A percentile compares a stretch with the other conserved stretches of the same genome.
Evolutionary conservation across 192 early-diverging fungal species (phyloP).

Genomic region (Phlyctochytrium planicorne): DNA sequence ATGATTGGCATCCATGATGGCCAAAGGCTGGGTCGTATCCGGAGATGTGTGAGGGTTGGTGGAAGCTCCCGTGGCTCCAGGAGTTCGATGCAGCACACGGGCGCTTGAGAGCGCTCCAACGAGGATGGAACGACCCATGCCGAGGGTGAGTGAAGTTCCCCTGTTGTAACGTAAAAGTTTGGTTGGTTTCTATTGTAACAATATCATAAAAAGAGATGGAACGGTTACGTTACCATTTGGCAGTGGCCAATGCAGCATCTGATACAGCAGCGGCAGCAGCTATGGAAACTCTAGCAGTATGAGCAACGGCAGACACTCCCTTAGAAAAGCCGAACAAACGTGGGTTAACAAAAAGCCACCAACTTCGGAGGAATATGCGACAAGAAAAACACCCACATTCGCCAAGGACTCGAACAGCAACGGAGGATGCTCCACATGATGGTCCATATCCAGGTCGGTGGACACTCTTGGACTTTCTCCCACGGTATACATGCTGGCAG

Average conservation of each 20-base stretch:
- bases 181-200: neutral
- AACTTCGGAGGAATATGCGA: neutral
- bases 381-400: conserved; percentile 5
- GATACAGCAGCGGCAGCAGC: conserved; percentile 26
- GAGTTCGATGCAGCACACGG: conserved; percentile 7
- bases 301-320: conserved; percentile 30
- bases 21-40: too few relatives aligned
- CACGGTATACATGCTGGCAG: too few relatives aligned
- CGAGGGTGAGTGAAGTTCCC: conserved; percentile 12
- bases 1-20: too few relatives aligned
- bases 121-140: conserved; percentile 24
- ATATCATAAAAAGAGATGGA: neutral
- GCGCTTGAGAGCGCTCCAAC: conserved; percentile 30
- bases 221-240: conserved; percentile 20
- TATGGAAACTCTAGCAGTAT: conserved; percentile 23
- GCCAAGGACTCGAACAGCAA: conserved; percentile 22
- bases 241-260: conserved; percentile 15
- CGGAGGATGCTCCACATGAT: conserved; percentile 7
- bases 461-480: too few relatives aligned
- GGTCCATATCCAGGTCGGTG: conserved; percentile 11
- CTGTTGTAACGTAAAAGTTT: neutral
- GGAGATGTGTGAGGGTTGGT: too few relatives aligned
- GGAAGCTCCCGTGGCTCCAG: neutral
- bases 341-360: neutral
- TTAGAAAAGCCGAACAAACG: neutral